A percentile compares a stretch with the other conserved stretches of the same genome.
Conservation (phyloP, 192 early-diverging fungal species). For the Podila horticola region DNA sequence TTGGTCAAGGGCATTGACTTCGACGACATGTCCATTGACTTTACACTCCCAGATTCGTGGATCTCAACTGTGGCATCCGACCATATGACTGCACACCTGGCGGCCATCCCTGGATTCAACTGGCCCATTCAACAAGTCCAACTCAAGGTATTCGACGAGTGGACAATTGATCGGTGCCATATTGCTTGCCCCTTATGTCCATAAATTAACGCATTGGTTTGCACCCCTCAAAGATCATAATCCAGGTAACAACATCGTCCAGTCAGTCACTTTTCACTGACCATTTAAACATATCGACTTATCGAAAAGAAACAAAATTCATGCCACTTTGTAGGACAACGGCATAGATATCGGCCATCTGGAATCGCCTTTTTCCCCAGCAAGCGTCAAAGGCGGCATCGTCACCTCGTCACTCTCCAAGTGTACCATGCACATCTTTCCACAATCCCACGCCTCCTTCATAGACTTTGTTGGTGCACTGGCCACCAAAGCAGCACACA, state of each 20-base stretch:
- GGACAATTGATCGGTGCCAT: no score
- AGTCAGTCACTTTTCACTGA: background rate
- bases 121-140: slow-evolving; percentile 47
- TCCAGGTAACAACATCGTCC: slow-evolving; percentile 16
- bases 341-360: slow-evolving; percentile 20
- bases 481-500: slow-evolving; percentile 17
- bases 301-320: background rate
- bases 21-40: slow-evolving; percentile 38
- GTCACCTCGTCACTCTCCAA: slow-evolving; percentile 13
- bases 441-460: background rate
- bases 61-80: slow-evolving; percentile 29
- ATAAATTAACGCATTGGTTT: background rate
- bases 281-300: background rate
- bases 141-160: slow-evolving; percentile 9
- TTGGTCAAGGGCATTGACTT: slow-evolving; percentile 42
- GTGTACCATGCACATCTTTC: slow-evolving; percentile 10
- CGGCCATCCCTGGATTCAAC: slow-evolving; percentile 35
- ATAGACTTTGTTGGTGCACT: slow-evolving; percentile 17
- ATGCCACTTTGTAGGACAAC: slow-evolving; percentile 13
- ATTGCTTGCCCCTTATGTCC: background rate
- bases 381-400: slow-evolving; percentile 13
- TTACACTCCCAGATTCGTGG: slow-evolving; percentile 33
- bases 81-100: slow-evolving; percentile 17
- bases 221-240: slow-evolving; percentile 8
- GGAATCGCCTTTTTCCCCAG: slow-evolving; percentile 26